Percentiles rank a stretch among this genome's conserved stretches.
Conservation (phyloP, 306 rosid genomes). For the Glycine tomentella region DNA sequence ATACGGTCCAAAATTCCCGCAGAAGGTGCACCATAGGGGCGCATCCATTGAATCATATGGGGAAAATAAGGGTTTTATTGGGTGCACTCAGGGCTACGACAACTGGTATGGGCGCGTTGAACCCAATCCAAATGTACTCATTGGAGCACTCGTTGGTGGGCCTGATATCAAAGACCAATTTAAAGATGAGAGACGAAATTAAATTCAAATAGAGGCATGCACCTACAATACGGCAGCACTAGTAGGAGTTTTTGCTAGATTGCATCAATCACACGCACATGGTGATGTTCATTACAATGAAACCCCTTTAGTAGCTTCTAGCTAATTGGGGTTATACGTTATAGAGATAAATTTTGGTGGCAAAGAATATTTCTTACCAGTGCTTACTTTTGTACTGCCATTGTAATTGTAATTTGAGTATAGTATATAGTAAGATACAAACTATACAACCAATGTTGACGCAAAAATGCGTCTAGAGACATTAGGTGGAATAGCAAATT, state of each 20-base stretch:
- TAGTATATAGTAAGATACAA: no score
- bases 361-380: not conserved
- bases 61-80: conserved; percentile 65
- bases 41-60: conserved; percentile 71
- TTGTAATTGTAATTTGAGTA: conserved; percentile 1
- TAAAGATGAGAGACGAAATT: conserved; percentile 69
- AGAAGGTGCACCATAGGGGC: conserved; percentile 85
- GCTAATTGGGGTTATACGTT: conserved; percentile 7
- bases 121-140: conserved; percentile 67
- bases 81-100: conserved; percentile 83
- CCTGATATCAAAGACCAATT: conserved; percentile 66
- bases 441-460: not conserved
- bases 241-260: conserved; percentile 75
- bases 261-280: conserved; percentile 19
- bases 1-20: conserved; percentile 58
- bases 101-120: conserved; percentile 61
- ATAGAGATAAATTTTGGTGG: not conserved
- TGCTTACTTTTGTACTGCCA: conserved; percentile 4
- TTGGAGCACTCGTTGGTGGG: conserved; percentile 88
- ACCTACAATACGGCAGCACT: conserved; percentile 82
- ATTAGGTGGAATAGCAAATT: no score
- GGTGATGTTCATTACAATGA: not conserved
- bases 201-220: conserved; percentile 78
- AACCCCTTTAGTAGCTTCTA: conserved; percentile 36
- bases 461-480: not conserved